Evolutionary conservation across 2,329 filamentous ascomycete genomes (phyloP).

Genomic region (Fusarium haematococcum): DNA sequence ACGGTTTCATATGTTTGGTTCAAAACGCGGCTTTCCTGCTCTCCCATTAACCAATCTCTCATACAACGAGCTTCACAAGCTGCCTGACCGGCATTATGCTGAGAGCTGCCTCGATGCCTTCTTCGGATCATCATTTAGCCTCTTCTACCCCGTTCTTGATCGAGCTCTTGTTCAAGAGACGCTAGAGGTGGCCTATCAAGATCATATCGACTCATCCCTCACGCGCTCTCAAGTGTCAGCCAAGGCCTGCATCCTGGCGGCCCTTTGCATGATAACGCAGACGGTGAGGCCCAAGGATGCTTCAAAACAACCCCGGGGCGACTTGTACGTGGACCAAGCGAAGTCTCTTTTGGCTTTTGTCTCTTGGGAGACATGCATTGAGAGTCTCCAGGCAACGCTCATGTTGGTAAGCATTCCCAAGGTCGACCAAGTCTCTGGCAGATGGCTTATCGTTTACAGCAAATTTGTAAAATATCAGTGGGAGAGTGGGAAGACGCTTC

Average conservation of each 20-base stretch:
- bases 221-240: not conserved
- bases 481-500: constrained; percentile 12
- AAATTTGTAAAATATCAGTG: constrained; percentile 2
- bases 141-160: constrained; percentile 16
- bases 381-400: constrained; percentile 5
- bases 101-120: not conserved
- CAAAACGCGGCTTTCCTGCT: not conserved
- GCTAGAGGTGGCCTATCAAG: constrained; percentile 7
- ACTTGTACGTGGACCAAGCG: not conserved
- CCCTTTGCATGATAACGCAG: not conserved
- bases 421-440: not conserved
- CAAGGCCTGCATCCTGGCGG: constrained; percentile 10
- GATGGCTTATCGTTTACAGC: not conserved
- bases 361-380: not conserved
- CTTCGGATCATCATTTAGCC: constrained; percentile 6
- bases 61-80: not conserved
- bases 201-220: too few relatives aligned
- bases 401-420: constrained; percentile 9
- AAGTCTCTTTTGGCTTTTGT: not conserved
- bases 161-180: constrained; percentile 9
- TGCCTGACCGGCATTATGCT: not conserved
- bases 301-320: too few relatives aligned
- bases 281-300: not conserved
- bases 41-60: not conserved
- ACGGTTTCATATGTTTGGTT: constrained; percentile 8